Percentiles rank a stretch among this genome's conserved stretches.
Conservation (phyloP, 371 early-diverging fungal species). For the Mortierella sp. region DNA sequence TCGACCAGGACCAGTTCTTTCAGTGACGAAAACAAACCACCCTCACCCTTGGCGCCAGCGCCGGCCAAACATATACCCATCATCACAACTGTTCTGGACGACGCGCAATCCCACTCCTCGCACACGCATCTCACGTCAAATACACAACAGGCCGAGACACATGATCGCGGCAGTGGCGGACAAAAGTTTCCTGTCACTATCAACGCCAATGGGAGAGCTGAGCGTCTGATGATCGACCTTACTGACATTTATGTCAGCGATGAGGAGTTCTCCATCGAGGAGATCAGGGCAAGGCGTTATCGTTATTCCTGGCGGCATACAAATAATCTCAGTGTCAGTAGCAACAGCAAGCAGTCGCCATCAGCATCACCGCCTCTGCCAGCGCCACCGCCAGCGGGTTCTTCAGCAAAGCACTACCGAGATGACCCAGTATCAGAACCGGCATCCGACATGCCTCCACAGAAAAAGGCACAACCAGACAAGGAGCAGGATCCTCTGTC, state of each 20-base stretch:
- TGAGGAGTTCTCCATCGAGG: conserved; percentile 35
- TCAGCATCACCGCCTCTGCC: neutral
- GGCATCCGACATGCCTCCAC: neutral
- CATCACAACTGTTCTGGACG: neutral
- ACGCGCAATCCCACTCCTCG: neutral
- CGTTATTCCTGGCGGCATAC: neutral
- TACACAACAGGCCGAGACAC: neutral
- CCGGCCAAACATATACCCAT: neutral
- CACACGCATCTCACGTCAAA: too few relatives aligned
- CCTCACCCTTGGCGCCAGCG: neutral
- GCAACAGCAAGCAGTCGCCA: neutral
- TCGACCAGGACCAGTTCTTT: neutral
- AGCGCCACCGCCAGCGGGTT: neutral
- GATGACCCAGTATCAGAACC: neutral
- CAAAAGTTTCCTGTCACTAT: conserved; percentile 14
- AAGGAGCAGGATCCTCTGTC: neutral
- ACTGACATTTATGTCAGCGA: conserved; percentile 21
- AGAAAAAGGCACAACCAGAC: neutral
- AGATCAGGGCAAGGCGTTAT: conserved; percentile 24
- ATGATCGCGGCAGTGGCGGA: neutral
- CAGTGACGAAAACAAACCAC: neutral
- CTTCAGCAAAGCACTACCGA: neutral
- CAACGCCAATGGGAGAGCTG: conserved; percentile 9
- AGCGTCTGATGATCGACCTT: conserved; percentile 35
- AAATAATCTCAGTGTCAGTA: neutral